Evolutionary conservation across 352 stramenopile genomes (phyloP).

Genomic region (Pythium phragmitis): DNA sequence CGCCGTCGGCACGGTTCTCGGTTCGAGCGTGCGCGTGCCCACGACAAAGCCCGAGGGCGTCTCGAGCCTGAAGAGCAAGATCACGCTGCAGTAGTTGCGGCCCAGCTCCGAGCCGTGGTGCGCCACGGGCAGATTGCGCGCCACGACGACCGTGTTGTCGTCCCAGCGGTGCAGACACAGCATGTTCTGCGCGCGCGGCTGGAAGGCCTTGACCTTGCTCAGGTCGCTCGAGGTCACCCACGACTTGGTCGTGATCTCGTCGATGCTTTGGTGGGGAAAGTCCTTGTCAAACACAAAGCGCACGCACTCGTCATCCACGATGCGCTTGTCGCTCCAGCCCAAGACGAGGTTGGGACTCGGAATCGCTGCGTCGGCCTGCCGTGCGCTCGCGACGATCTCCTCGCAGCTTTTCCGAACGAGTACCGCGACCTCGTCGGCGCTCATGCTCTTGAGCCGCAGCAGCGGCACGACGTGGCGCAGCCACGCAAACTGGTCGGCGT

Average conservation of each 20-base stretch:
- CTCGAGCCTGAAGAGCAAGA: constrained; percentile 23
- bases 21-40: constrained; percentile 21
- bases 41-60: constrained; percentile 21
- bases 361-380: constrained; percentile 16
- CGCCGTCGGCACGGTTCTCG: constrained; percentile 1
- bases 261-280: constrained; percentile 26
- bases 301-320: constrained; percentile 26
- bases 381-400: constrained; percentile 21
- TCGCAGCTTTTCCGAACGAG: constrained; percentile 23
- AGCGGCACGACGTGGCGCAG: constrained; percentile 20
- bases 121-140: constrained; percentile 24
- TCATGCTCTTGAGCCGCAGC: constrained; percentile 16
- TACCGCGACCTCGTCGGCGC: neutral
- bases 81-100: constrained; percentile 29
- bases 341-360: constrained; percentile 19
- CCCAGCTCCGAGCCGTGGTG: constrained; percentile 24
- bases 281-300: constrained; percentile 34
- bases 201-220: constrained; percentile 24
- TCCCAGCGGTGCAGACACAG: constrained; percentile 21
- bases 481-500: constrained; percentile 25
- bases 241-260: constrained; percentile 25
- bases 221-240: constrained; percentile 28
- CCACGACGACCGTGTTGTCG: constrained; percentile 27
- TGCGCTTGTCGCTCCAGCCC: constrained; percentile 29
- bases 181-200: constrained; percentile 25